Conservation (phyloP, 345 rosid genomes). For the Gossypioides kirkii region DNA sequence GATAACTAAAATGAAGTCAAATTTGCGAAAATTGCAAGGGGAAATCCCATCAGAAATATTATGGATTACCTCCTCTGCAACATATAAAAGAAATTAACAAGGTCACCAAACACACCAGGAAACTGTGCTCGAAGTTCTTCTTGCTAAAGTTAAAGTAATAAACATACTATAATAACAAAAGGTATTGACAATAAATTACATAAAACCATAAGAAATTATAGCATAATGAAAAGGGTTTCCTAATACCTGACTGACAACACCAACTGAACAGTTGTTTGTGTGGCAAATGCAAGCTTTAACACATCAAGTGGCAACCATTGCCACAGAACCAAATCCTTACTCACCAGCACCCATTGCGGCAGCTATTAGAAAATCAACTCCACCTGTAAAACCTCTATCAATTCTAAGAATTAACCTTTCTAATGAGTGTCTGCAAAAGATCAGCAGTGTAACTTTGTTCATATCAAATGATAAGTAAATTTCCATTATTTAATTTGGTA, state of each 20-base stretch:
- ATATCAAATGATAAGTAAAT: conserved; percentile 6
- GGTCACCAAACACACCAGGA: conserved; percentile 99
- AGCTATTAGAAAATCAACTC: conserved; percentile 93
- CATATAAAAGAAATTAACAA: conserved; percentile 90
- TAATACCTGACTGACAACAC: conserved; percentile 94
- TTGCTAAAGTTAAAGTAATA: conserved; percentile 38
- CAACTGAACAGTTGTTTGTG: conserved; percentile 98
- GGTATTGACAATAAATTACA: not conserved
- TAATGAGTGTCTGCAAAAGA: conserved; percentile 72
- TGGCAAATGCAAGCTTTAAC: conserved; percentile 99
- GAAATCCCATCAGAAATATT: conserved; percentile 14
- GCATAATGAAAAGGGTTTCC: conserved; percentile 15
- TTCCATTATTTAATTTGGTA: conserved; percentile 5
- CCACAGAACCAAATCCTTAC: conserved; percentile 95
- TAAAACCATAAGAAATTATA: conserved; percentile 10
- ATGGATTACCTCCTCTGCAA: conserved; percentile 88
- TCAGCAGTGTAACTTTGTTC: not conserved
- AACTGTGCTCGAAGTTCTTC: conserved; percentile 96
- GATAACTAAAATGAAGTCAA: not conserved
- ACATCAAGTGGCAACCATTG: conserved; percentile 99
- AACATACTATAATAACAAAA: conserved; percentile 14
- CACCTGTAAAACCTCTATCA: conserved; percentile 94
- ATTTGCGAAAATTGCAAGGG: not conserved
- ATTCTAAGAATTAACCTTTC: conserved; percentile 93
- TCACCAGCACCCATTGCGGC: conserved; percentile 97